phyloP scores from a whole-genome alignment of 257 asterid species.

The Handroanthus guayacan region DNA sequence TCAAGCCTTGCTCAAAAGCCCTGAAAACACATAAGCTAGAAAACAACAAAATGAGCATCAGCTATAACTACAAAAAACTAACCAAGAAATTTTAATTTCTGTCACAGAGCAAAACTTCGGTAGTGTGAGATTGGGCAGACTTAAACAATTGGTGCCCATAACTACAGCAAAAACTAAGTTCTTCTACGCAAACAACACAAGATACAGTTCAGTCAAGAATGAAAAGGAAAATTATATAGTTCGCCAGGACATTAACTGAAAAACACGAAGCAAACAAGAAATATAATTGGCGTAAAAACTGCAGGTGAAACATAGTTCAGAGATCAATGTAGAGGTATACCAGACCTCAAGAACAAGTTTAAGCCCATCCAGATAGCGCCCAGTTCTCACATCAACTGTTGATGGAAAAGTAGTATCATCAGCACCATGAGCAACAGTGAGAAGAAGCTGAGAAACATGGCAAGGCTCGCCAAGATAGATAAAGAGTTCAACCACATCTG shows the following conservation, averaged over 20 bases:
- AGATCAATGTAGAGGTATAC: conserved; percentile 51
- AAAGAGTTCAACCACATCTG: conserved; percentile 96
- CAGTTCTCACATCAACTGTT: conserved; percentile 94
- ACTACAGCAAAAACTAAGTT: conserved; percentile 27
- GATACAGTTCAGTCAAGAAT: conserved; percentile 10
- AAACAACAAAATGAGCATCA: conserved; percentile 13
- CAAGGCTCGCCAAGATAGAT: conserved; percentile 95
- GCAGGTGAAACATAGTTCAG: conserved; percentile 30
- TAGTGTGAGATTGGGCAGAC: conserved; percentile 7
- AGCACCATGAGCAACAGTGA: conserved; percentile 90
- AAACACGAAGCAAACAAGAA: conserved; percentile 2
- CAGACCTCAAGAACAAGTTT: conserved; percentile 94
- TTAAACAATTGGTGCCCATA: conserved; percentile 14
- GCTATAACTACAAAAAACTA: conserved; percentile 27
- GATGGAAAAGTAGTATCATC: conserved; percentile 97
- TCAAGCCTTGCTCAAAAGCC: conserved; percentile 25
- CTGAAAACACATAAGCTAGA: conserved; percentile 19
- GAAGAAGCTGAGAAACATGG: conserved; percentile 94
- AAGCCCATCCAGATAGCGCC: conserved; percentile 85
- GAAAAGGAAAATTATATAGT: background rate
- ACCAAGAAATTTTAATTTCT: conserved; percentile 8
- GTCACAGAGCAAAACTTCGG: background rate
- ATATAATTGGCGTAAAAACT: conserved; percentile 15
- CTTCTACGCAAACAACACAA: conserved; percentile 12
- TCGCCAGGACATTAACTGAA: conserved; percentile 17